Percentiles rank a stretch among this genome's conserved stretches.
phyloP scores from a whole-genome alignment of 352 stramenopile species.

The Aphanomyces stellatus region DNA sequence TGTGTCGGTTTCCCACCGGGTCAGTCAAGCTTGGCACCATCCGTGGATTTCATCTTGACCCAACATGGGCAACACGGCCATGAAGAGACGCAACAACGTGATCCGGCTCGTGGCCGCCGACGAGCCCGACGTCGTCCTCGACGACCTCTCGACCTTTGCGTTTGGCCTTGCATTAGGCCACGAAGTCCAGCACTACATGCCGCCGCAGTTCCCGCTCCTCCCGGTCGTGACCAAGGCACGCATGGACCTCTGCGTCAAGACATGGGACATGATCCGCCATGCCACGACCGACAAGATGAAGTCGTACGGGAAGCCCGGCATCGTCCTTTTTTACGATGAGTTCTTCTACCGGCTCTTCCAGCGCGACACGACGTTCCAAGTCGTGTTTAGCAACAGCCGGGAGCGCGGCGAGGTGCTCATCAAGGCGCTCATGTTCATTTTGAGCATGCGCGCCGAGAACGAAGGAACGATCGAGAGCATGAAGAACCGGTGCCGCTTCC shows the following conservation, averaged over 20 bases:
- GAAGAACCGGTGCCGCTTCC: slow-evolving; percentile 12
- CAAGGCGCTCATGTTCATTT: slow-evolving; percentile 12
- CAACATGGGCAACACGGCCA: too few species aligned
- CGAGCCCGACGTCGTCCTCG: background rate
- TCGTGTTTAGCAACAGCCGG: slow-evolving; percentile 6
- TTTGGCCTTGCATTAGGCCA: slow-evolving; percentile 1
- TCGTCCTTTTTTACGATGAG: slow-evolving; percentile 18
- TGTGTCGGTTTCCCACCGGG: too few species aligned
- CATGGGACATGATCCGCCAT: slow-evolving; percentile 2
- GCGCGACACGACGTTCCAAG: background rate
- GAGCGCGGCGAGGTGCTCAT: slow-evolving; percentile 8
- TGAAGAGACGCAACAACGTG: background rate
- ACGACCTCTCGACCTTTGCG: background rate
- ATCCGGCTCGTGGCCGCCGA: background rate
- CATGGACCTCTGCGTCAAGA: background rate
- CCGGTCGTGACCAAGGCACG: background rate
- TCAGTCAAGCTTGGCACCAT: too few species aligned
- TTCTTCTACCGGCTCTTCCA: slow-evolving; percentile 18
- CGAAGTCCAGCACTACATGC: slow-evolving; percentile 18
- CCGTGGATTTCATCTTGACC: too few species aligned
- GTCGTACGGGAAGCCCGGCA: slow-evolving; percentile 13
- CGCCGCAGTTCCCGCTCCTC: slow-evolving; percentile 13
- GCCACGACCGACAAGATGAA: slow-evolving; percentile 14
- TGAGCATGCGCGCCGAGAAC: background rate
- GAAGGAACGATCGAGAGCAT: background rate